Conservation (phyloP, 306 rosid genomes). For the Cajanus cajan region DNA sequence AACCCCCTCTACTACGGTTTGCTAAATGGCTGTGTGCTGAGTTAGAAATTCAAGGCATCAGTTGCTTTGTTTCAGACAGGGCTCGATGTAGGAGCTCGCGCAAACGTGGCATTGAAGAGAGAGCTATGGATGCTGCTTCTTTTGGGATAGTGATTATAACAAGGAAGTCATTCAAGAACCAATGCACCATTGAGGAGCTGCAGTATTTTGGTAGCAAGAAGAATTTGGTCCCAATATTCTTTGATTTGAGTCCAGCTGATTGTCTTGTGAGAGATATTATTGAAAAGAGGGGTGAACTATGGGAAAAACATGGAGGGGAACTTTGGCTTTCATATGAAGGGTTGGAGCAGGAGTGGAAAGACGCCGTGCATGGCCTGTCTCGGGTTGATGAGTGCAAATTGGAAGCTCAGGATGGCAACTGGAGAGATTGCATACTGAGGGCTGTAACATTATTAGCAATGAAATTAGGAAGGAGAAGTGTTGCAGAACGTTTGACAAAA, state of each 20-base stretch:
- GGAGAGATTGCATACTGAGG: slow-evolving; percentile 83
- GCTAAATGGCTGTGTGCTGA: slow-evolving; percentile 81
- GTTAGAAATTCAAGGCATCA: slow-evolving; percentile 81
- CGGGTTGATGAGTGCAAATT: slow-evolving; percentile 84
- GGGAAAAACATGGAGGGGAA: slow-evolving; percentile 87
- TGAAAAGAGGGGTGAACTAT: slow-evolving; percentile 88
- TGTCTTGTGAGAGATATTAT: slow-evolving; percentile 85
- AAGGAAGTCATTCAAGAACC: slow-evolving; percentile 83
- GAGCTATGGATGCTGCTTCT: slow-evolving; percentile 86
- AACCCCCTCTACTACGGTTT: slow-evolving; percentile 62
- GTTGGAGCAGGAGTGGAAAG: slow-evolving; percentile 80
- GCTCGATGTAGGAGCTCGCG: slow-evolving; percentile 67
- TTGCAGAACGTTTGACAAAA: slow-evolving; percentile 65
- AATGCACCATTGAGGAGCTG: slow-evolving; percentile 76
- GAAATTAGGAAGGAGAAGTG: slow-evolving; percentile 79
- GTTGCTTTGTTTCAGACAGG: slow-evolving; percentile 78
- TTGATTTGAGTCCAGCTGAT: slow-evolving; percentile 75
- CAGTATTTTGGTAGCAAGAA: slow-evolving; percentile 68
- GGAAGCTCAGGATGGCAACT: slow-evolving; percentile 83
- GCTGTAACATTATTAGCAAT: slow-evolving; percentile 61
- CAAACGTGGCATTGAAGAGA: slow-evolving; percentile 61
- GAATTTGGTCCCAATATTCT: slow-evolving; percentile 82
- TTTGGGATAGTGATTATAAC: slow-evolving; percentile 76
- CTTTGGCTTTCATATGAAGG: slow-evolving; percentile 82
- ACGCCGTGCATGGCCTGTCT: slow-evolving; percentile 68